Base-by-base conservation (phyloP, 179 eudicot genomes). In the Camellia oleifera region DNA sequence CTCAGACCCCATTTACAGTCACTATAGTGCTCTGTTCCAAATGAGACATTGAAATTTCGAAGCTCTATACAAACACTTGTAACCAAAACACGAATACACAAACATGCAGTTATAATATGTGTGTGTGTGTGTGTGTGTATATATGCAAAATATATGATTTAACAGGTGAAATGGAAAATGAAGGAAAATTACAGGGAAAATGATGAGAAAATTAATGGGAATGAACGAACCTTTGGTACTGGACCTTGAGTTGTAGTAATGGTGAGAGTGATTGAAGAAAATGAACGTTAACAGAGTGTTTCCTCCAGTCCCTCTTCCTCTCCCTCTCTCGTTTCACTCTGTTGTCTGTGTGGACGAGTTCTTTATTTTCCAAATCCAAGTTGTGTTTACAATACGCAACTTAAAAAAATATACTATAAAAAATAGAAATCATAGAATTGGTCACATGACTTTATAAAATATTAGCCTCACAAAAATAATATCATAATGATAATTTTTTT, bases 1-100 rank as follows among this genome's bases (percentile, higher is more conserved):
- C 72, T 77, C 81, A 23, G 81, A n/a, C 44, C 69, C 71, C 91
- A 89, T 88, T 50, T 74, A 64, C 52, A 14, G 20, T 46, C 40
- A 32, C 40, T 14, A 4, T 17, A 68, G 12, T 3, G 4, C 77
- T 62, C 83, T 85, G 81, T 79, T 81, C 46, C 81, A 68, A 67
- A 18, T 53, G n/a, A 73, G 63, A 54, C 20, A 72, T 52, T 10
- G 17, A 71, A 71, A 18, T 48, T 48, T 48, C 52, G 52, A 48
- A 48, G 52, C 42, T 5, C 23, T 7, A 5, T 13, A 54, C 68
- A 26, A 32, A 23, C 20, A 26, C 63, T 5, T 5, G 18, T 14
- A 53, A 6, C 4, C 23, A 3, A 72, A 53, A 0, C 11, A 54
- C 9, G 32, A n/a, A 17, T 0, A 42, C 2, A 18, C 26, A 20